Evolutionary conservation across 2,329 filamentous ascomycete species (phyloP).

Genomic region (Diaporthe sp.): DNA sequence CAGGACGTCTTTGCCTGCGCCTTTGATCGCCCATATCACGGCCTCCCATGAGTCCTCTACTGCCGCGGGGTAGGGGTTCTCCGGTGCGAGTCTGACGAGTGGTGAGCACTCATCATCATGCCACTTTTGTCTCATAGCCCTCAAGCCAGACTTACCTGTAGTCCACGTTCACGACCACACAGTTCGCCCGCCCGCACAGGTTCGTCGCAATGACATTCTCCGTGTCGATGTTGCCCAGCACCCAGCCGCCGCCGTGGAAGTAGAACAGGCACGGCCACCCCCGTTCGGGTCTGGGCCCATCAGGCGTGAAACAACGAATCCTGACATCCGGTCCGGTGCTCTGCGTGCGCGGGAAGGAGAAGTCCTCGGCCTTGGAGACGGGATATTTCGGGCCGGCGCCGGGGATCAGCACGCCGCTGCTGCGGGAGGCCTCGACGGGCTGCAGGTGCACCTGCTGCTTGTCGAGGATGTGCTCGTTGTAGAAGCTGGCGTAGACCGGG

Average conservation of each 20-base stretch:
- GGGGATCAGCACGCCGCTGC: constrained; percentile 64
- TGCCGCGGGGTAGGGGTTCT: constrained; percentile 67
- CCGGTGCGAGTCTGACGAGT: constrained; percentile 63
- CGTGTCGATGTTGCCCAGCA: constrained; percentile 68
- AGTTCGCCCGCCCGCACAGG: constrained; percentile 61
- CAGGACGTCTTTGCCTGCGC: constrained; percentile 45
- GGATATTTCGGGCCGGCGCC: constrained; percentile 62
- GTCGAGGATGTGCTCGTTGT: constrained; percentile 63
- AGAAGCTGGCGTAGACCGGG: constrained; percentile 65
- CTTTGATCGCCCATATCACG: constrained; percentile 58
- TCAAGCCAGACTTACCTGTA: constrained; percentile 57
- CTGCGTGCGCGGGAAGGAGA: constrained; percentile 56
- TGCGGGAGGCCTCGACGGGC: constrained; percentile 63
- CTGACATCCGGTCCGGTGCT: constrained; percentile 61
- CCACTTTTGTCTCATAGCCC: background rate
- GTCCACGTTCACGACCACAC: constrained; percentile 67
- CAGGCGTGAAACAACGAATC: constrained; percentile 64
- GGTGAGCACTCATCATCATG: constrained; percentile 22
- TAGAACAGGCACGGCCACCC: constrained; percentile 70
- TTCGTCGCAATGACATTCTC: constrained; percentile 70
- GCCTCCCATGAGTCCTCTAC: constrained; percentile 70
- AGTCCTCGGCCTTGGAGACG: constrained; percentile 61
- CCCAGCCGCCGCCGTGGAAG: constrained; percentile 71
- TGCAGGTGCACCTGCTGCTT: constrained; percentile 67
- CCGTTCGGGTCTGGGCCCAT: constrained; percentile 53